Percentiles rank a stretch among this genome's conserved stretches.
Evolutionary conservation across 2,329 filamentous ascomycete genomes (phyloP).

Genomic region (Passalora sequoiae): DNA sequence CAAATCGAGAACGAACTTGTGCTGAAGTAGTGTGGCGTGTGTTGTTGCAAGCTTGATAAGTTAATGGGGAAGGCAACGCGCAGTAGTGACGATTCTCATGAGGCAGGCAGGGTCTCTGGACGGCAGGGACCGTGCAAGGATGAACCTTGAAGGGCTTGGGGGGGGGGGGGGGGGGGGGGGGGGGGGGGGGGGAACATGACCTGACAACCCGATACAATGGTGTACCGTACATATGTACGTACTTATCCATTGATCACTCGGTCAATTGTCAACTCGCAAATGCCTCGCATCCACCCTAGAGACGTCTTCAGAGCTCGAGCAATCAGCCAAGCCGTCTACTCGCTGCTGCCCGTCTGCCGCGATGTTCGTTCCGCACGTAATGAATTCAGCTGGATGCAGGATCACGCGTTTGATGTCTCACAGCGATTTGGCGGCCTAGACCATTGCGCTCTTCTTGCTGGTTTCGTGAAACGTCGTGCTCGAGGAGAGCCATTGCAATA

Average conservation of each 20-base stretch:
- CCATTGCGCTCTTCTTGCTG: constrained; percentile 29
- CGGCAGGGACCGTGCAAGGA: not conserved
- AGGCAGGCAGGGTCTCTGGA: not conserved
- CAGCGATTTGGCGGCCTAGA: constrained; percentile 16
- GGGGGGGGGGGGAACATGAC: too few relatives aligned
- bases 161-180: too few relatives aligned
- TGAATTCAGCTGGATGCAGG: constrained; percentile 68
- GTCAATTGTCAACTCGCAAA: too few relatives aligned
- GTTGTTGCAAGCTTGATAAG: not conserved
- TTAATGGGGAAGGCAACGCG: constrained; percentile 2
- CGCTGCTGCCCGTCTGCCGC: constrained; percentile 60
- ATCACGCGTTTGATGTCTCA: constrained; percentile 44
- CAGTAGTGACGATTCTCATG: not conserved
- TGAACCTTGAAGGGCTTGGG: too few relatives aligned
- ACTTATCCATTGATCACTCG: too few relatives aligned
- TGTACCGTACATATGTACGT: too few relatives aligned
- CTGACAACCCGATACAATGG: too few relatives aligned
- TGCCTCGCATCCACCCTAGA: constrained; percentile 31
- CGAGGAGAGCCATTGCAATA: constrained; percentile 82
- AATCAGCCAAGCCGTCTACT: constrained; percentile 45
- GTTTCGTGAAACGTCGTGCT: constrained; percentile 38
- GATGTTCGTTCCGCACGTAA: constrained; percentile 58
- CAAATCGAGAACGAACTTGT: not conserved
- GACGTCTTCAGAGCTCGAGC: constrained; percentile 24
- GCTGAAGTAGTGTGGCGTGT: constrained; percentile 1